Percentiles rank a stretch among this genome's conserved stretches.
Conservation (phyloP, 305 asterid species). For the Fraxinus baroniana region DNA sequence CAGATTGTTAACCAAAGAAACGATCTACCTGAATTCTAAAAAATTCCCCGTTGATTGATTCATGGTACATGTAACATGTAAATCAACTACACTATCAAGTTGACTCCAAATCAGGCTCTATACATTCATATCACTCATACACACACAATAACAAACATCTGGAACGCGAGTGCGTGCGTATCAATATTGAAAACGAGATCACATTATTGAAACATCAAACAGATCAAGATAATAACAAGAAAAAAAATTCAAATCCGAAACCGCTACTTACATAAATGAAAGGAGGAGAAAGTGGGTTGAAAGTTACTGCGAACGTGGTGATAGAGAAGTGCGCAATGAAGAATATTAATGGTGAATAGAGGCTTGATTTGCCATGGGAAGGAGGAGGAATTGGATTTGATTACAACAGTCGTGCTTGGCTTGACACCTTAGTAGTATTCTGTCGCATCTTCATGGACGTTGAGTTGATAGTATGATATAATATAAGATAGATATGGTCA, state of each 20-base stretch:
- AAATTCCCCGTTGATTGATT: neutral
- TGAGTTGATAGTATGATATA: neutral
- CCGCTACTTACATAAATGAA: constrained; percentile 28
- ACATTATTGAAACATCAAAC: constrained; percentile 3
- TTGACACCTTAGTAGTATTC: neutral
- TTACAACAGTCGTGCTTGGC: neutral
- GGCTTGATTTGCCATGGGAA: neutral
- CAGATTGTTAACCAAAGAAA: constrained; percentile 1
- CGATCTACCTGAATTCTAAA: neutral
- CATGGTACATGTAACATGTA: neutral
- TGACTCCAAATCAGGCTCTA: neutral
- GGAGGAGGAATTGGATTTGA: neutral
- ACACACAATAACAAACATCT: constrained; percentile 20
- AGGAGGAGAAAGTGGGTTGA: neutral
- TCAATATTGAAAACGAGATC: neutral
- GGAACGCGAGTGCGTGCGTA: neutral
- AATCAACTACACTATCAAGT: constrained; percentile 4
- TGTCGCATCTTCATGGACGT: neutral
- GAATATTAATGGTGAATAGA: neutral
- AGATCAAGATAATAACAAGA: constrained; percentile 17
- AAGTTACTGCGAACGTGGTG: neutral
- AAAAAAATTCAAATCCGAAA: neutral
- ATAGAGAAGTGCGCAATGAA: neutral
- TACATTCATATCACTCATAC: neutral
- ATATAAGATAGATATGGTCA: neutral